phyloP scores from a whole-genome alignment of 768 basidiomycete species.

The Multifurca ochricompacta region DNA sequence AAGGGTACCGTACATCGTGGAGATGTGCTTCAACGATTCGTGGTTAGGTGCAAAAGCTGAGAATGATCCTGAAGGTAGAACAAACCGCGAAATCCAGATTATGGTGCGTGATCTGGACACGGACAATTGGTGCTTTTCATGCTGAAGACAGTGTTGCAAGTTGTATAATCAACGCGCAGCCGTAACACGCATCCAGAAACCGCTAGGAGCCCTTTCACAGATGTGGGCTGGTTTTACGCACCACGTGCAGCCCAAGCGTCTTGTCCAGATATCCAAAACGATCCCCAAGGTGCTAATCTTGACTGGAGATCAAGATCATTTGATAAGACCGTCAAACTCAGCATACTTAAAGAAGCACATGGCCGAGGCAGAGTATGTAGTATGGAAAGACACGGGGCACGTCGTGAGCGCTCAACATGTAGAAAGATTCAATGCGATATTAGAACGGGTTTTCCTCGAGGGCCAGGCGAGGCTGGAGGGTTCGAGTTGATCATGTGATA shows the following conservation, averaged over 20 bases:
- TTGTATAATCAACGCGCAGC: slow-evolving; percentile 37
- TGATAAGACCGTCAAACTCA: slow-evolving; percentile 49
- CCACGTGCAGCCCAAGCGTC: slow-evolving; percentile 34
- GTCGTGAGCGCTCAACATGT: slow-evolving; percentile 44
- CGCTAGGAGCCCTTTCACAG: slow-evolving; percentile 62
- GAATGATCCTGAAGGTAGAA: slow-evolving; percentile 48
- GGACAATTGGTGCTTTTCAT: background rate
- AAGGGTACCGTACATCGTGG: slow-evolving; percentile 43
- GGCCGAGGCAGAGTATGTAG: slow-evolving; percentile 44
- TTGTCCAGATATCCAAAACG: slow-evolving; percentile 32
- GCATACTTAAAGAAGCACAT: slow-evolving; percentile 45
- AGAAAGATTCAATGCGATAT: slow-evolving; percentile 43
- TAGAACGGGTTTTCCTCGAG: slow-evolving; percentile 47
- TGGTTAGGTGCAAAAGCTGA: slow-evolving; percentile 55
- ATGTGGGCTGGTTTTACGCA: slow-evolving; percentile 64
- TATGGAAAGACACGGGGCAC: slow-evolving; percentile 61
- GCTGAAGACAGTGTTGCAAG: slow-evolving; percentile 30
- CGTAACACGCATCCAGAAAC: slow-evolving; percentile 49
- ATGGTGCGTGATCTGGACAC: slow-evolving; percentile 41
- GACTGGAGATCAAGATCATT: slow-evolving; percentile 59
- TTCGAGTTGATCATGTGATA: background rate
- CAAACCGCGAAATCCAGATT: slow-evolving; percentile 53
- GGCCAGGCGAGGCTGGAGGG: slow-evolving; percentile 1
- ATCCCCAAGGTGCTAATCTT: slow-evolving; percentile 62
- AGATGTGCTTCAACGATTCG: slow-evolving; percentile 50